Percentiles rank a stretch among this genome's conserved stretches.
Evolutionary conservation across 2,329 filamentous ascomycete genomes (phyloP).

Genomic region (Trichoderma koningii): DNA sequence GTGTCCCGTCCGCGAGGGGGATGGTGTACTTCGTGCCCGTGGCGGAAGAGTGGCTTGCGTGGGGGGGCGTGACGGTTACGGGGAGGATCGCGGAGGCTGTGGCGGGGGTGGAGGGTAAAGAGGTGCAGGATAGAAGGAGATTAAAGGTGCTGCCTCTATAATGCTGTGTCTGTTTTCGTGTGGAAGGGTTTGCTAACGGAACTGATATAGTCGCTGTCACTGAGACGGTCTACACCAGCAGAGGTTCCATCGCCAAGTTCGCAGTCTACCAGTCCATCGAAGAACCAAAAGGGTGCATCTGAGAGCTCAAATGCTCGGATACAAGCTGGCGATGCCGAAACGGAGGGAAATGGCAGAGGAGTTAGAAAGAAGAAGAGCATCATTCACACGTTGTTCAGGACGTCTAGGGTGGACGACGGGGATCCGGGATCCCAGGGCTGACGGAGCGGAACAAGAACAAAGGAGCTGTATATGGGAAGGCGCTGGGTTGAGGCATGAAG

Average conservation of each 20-base stretch:
- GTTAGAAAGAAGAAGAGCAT: constrained; percentile 29
- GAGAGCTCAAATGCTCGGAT: background rate
- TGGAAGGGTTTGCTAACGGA: background rate
- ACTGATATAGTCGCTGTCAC: constrained; percentile 17
- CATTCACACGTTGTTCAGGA: constrained; percentile 28
- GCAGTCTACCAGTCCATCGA: constrained; percentile 4
- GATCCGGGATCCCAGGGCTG: background rate
- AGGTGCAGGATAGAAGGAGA: constrained; percentile 6
- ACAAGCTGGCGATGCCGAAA: background rate
- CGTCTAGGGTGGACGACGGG: constrained; percentile 11
- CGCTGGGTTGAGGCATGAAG: background rate
- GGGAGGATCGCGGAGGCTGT: constrained; percentile 55
- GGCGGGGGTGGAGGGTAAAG: background rate
- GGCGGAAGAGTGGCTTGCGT: constrained; percentile 70
- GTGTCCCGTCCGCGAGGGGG: constrained; percentile 66
- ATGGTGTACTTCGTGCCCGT: constrained; percentile 72
- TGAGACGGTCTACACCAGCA: constrained; percentile 7
- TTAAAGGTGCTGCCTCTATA: background rate
- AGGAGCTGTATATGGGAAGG: background rate
- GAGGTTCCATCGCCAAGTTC: background rate
- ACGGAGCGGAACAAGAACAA: too few relatives aligned
- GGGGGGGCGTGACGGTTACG: constrained; percentile 68
- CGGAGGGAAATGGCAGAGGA: background rate
- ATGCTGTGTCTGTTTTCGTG: background rate
- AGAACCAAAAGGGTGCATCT: background rate